These are phyloP conservation scores for Saxispiralis lemnorum DNA, from an alignment of 495 filamentous ascomycete species.

Conservation along the genomic window DNA sequence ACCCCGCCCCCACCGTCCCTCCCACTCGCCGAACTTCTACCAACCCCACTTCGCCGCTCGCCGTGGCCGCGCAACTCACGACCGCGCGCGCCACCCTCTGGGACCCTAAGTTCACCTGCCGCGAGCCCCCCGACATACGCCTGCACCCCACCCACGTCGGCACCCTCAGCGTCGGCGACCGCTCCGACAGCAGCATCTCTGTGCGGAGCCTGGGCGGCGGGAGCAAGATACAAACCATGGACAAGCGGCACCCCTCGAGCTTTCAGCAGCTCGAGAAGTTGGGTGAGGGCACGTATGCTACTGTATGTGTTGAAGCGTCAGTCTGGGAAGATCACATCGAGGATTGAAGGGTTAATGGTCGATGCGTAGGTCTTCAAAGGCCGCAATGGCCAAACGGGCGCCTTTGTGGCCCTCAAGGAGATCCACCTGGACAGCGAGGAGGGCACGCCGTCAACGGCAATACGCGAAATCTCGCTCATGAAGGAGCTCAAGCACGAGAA, in stretches of 20 bases:
- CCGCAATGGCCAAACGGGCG: slow-evolving; percentile 27
- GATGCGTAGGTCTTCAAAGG: slow-evolving; percentile 27
- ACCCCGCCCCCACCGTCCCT: slow-evolving; percentile 1
- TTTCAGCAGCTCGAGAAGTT: slow-evolving; percentile 98
- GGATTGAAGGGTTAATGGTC: no score
- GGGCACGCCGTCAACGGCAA: slow-evolving; percentile 88
- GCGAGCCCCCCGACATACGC: slow-evolving; percentile 20
- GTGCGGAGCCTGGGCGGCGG: slow-evolving; percentile 22
- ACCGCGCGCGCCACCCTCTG: slow-evolving; percentile 26
- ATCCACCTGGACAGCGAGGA: slow-evolving; percentile 96
- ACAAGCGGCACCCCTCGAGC: slow-evolving; percentile 77
- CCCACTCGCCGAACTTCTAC: slow-evolving; percentile 10
- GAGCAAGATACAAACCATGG: slow-evolving; percentile 39
- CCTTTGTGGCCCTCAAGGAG: slow-evolving; percentile 78
- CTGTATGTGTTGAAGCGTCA: slow-evolving; percentile 34
- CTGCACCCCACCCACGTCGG: slow-evolving; percentile 24
- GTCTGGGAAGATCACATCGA: no score
- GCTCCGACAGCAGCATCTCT: slow-evolving; percentile 26
- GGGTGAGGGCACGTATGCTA: slow-evolving; percentile 97
- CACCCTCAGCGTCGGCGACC: slow-evolving; percentile 22
- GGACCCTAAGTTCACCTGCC: slow-evolving; percentile 23
- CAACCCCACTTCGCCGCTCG: slow-evolving; percentile 15
- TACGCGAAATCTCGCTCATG: slow-evolving; percentile 86
- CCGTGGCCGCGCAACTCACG: slow-evolving; percentile 23
- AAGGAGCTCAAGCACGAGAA: slow-evolving; percentile 96